phyloP scores from a whole-genome alignment of 495 filamentous ascomycete genomes.

The Glarea lozoyensis region DNA sequence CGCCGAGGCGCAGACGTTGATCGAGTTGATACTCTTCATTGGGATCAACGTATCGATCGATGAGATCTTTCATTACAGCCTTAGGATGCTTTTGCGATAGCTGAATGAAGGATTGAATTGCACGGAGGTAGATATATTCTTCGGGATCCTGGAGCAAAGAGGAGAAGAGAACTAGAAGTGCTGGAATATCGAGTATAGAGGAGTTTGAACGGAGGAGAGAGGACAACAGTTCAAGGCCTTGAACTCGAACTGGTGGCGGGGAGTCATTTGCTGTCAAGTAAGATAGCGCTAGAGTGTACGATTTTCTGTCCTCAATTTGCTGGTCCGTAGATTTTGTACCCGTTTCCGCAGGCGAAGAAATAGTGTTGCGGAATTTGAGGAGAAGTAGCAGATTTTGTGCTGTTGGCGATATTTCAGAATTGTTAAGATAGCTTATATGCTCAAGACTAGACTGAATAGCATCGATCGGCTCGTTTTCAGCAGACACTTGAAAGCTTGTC shows the following conservation, averaged over 20 bases:
- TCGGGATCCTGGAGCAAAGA: conserved; percentile 60
- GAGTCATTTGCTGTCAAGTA: conserved; percentile 60
- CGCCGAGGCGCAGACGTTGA: conserved; percentile 61
- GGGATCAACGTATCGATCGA: conserved; percentile 61
- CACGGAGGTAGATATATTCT: conserved; percentile 66
- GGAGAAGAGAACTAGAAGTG: conserved; percentile 56
- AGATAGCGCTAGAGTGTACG: conserved; percentile 58
- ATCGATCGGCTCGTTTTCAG: conserved; percentile 34
- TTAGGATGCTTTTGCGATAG: conserved; percentile 56
- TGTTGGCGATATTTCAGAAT: conserved; percentile 35
- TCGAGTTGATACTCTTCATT: conserved; percentile 51
- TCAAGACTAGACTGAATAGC: conserved; percentile 42
- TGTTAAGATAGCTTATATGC: conserved; percentile 29
- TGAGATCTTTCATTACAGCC: conserved; percentile 53
- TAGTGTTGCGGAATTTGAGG: conserved; percentile 35
- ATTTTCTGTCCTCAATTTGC: conserved; percentile 57
- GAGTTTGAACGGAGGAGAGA: conserved; percentile 51
- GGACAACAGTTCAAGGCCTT: conserved; percentile 65
- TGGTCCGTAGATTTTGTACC: conserved; percentile 27
- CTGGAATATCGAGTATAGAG: conserved; percentile 61
- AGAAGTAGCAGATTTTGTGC: conserved; percentile 49
- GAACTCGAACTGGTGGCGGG: conserved; percentile 66
- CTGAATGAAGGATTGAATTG: conserved; percentile 58
- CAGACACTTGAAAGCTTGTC: conserved; percentile 46
- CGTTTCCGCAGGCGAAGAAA: conserved; percentile 4